Percentiles rank a stretch among this genome's conserved stretches.
Conservation (phyloP, 208 protist genomes). For the Wallacemonas rigidus region DNA sequence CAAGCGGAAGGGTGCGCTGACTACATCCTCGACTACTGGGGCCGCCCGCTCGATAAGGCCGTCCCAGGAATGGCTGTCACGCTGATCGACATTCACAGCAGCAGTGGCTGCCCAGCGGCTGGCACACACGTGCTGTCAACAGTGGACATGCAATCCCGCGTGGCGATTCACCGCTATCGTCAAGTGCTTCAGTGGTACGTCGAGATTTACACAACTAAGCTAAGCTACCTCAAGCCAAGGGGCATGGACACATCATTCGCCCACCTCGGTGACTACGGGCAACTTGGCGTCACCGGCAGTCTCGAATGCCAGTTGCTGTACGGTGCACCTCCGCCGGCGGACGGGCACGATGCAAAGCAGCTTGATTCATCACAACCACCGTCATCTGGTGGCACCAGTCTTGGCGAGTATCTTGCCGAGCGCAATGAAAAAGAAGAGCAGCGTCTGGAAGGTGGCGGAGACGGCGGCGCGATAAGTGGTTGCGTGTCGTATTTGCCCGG, state of each 20-base stretch:
- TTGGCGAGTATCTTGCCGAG: slow-evolving; percentile 39
- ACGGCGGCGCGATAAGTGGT: not conserved
- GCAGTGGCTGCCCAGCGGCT: slow-evolving; percentile 73
- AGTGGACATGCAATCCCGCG: slow-evolving; percentile 35
- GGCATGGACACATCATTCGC: slow-evolving; percentile 77
- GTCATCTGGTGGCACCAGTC: slow-evolving; percentile 14
- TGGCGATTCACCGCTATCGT: slow-evolving; percentile 72
- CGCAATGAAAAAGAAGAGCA: slow-evolving; percentile 34
- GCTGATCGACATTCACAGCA: slow-evolving; percentile 80
- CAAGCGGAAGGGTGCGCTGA: slow-evolving; percentile 81
- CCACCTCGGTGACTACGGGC: slow-evolving; percentile 90
- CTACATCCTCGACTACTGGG: slow-evolving; percentile 76
- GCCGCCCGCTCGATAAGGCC: slow-evolving; percentile 62
- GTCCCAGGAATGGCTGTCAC: slow-evolving; percentile 84
- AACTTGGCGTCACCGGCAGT: slow-evolving; percentile 53
- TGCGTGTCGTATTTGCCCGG: not conserved
- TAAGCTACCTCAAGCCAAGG: slow-evolving; percentile 73
- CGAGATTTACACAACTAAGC: slow-evolving; percentile 65
- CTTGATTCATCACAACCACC: not conserved
- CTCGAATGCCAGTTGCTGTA: slow-evolving; percentile 86
- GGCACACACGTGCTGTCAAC: slow-evolving; percentile 82
- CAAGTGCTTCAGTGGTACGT: slow-evolving; percentile 86
- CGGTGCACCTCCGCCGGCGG: slow-evolving; percentile 30
- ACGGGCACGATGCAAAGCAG: not conserved
- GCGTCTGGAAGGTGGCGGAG: slow-evolving; percentile 6